Evolutionary conservation across 306 rosid genomes (phyloP), one percentile per base, ranked within the genome.

Genomic region (Rosa chinensis): DNA sequence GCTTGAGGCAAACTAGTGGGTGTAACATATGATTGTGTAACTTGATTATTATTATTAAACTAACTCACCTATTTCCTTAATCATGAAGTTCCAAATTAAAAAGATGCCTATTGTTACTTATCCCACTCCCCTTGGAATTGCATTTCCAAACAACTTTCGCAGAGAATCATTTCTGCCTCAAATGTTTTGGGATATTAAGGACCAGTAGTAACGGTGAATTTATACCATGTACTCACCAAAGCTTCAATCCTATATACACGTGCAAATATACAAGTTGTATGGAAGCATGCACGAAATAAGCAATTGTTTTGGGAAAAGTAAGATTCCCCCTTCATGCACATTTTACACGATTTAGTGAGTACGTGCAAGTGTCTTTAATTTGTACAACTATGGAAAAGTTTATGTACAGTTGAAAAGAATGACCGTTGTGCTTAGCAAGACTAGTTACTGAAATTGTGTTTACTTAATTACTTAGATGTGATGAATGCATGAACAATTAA

Each of bases 71-170:
- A 64, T 32, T 32, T 52, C n/a, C 62, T 18, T n/a, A 56, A 37
- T 5, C 35, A 37, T 66, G 12, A 66, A 17, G 45, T 35, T 35
- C n/a, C 18, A 28, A 4, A 62, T 28, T 62, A 12, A 14, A 23
- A 63, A 32, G 40, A 63, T 32, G 43, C 10, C 8, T 18, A 62
- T 13, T 13, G 68, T 14, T 25, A 1, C 42, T 32, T 66, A 37
- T 18, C 13, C 45, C 3, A 45, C 21, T 45, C 37, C 16, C 14
- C 20, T 62, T 6, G 47, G 14, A 47, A 18, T 62, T 63, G 59
- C n/a, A 62, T 63, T 75, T 47, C 17, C 4, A 17, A 25, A 17
- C 44, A 75, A 61, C 56, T 75, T 75, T 59, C 58, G 18, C 44
- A 75, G 2, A 61, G 43, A 61, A 75, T 23, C 49, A 39, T 42